Percentiles rank a stretch among this genome's conserved stretches.
Evolutionary conservation across 1,139 yeast genomes (phyloP).

Genomic region (Pneumocystis carinii): DNA sequence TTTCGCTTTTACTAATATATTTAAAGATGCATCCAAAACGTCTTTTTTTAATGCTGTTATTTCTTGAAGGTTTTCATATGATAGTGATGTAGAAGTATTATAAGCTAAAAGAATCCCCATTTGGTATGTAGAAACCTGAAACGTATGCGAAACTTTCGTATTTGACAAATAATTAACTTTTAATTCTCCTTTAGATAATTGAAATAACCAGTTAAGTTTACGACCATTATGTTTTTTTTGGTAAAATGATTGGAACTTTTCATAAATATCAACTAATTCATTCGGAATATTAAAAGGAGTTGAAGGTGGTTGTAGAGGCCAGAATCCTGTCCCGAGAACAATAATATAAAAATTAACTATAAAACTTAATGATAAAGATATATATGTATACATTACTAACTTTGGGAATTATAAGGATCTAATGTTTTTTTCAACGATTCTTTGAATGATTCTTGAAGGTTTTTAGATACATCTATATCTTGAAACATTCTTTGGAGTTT

Average conservation of each 20-base stretch:
- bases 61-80: constrained; percentile 46
- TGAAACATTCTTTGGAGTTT: constrained; percentile 94
- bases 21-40: constrained; percentile 56
- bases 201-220: constrained; percentile 91
- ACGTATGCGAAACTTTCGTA: constrained; percentile 55
- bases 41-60: constrained; percentile 54
- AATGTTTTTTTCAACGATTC: constrained; percentile 31
- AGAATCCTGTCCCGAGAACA: constrained; percentile 73
- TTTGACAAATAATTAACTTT: constrained; percentile 74
- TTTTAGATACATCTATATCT: constrained; percentile 78
- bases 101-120: constrained; percentile 71
- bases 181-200: constrained; percentile 81
- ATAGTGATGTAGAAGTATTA: constrained; percentile 47
- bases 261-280: constrained; percentile 49
- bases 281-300: constrained; percentile 42
- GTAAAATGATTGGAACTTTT: constrained; percentile 55
- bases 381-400: constrained; percentile 30
- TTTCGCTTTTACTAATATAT: constrained; percentile 66
- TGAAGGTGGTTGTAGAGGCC: constrained; percentile 58
- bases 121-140: constrained; percentile 74
- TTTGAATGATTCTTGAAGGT: constrained; percentile 53
- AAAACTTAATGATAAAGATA: constrained; percentile 10
- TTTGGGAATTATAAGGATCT: constrained; percentile 23
- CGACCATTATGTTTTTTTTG: constrained; percentile 70
- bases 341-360: constrained; percentile 44